phyloP scores from a whole-genome alignment of 2,329 filamentous ascomycete genomes.

The Aureobasidium zeae region DNA sequence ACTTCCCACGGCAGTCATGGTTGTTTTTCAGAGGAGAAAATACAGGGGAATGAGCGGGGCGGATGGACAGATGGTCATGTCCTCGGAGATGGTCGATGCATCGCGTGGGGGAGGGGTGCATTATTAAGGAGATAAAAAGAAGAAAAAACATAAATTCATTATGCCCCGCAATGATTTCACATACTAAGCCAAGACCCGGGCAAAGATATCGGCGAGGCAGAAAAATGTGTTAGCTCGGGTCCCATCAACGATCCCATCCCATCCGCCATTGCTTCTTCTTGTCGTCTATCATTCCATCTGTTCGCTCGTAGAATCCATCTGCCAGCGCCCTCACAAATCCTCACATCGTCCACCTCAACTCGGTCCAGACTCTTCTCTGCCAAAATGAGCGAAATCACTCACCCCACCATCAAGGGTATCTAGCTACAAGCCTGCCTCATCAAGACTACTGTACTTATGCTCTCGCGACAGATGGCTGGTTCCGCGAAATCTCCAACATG shows the following conservation, averaged over 20 bases:
- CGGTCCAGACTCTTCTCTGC: neutral
- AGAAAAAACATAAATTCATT: neutral
- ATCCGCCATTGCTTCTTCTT: constrained; percentile 12
- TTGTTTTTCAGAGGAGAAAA: no score
- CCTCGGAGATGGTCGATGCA: neutral
- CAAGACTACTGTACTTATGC: no score
- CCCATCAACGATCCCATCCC: neutral
- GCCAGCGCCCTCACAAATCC: constrained; percentile 2
- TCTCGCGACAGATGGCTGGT: constrained; percentile 93
- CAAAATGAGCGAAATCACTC: constrained; percentile 58
- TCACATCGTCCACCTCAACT: neutral
- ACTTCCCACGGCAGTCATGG: constrained; percentile 7
- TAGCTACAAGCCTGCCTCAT: no score
- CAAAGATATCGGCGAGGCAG: neutral
- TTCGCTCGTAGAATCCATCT: constrained; percentile 6
- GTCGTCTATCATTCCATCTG: no score
- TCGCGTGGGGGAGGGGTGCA: neutral
- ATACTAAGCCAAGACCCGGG: constrained; percentile 1
- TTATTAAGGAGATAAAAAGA: neutral
- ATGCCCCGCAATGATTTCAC: constrained; percentile 2
- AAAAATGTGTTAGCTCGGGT: no score
- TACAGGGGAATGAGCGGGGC: no score
- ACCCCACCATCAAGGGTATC: constrained; percentile 68
- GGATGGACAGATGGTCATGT: neutral
- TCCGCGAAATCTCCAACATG: constrained; percentile 97